phyloP scores from a whole-genome alignment of 768 basidiomycete species.

The Fomitopsis serialis region DNA sequence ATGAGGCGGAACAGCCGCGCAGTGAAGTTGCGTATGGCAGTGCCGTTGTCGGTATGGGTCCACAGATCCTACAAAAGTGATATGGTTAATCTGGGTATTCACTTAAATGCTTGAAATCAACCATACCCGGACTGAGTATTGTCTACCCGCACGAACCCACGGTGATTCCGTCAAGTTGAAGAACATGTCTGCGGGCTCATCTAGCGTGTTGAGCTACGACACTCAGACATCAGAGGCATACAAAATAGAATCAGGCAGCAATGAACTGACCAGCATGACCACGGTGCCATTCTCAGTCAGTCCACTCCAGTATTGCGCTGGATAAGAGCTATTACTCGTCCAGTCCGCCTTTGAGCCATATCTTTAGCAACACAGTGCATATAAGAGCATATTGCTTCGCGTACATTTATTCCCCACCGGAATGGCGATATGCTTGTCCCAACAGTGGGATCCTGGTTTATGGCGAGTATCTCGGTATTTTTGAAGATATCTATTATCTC shows the following conservation, averaged over 20 bases:
- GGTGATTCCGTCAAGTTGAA: constrained; percentile 65
- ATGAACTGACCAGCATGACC: constrained; percentile 58
- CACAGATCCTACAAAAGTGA: constrained; percentile 47
- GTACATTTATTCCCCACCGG: constrained; percentile 61
- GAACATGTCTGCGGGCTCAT: constrained; percentile 48
- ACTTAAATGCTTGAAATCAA: constrained; percentile 1
- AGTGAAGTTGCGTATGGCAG: constrained; percentile 52
- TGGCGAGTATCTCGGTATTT: constrained; percentile 61
- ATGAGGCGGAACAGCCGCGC: constrained; percentile 53
- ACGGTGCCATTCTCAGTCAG: constrained; percentile 56
- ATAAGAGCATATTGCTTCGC: not conserved
- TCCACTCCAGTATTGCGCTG: constrained; percentile 68
- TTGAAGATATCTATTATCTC: constrained; percentile 51
- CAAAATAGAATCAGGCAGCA: too few relatives aligned
- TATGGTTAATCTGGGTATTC: not conserved
- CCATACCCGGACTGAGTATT: constrained; percentile 56
- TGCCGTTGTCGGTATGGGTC: constrained; percentile 66
- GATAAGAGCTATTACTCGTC: constrained; percentile 37
- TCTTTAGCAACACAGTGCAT: not conserved
- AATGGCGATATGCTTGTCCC: constrained; percentile 62
- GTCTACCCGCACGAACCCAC: constrained; percentile 60
- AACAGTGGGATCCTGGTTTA: constrained; percentile 61
- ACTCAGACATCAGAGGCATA: too few relatives aligned
- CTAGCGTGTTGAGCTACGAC: constrained; percentile 49
- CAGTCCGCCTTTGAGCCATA: constrained; percentile 23